Evolutionary conservation across 2,329 filamentous ascomycete species (phyloP).

Genomic region (Arthrinium phaeospermum): DNA sequence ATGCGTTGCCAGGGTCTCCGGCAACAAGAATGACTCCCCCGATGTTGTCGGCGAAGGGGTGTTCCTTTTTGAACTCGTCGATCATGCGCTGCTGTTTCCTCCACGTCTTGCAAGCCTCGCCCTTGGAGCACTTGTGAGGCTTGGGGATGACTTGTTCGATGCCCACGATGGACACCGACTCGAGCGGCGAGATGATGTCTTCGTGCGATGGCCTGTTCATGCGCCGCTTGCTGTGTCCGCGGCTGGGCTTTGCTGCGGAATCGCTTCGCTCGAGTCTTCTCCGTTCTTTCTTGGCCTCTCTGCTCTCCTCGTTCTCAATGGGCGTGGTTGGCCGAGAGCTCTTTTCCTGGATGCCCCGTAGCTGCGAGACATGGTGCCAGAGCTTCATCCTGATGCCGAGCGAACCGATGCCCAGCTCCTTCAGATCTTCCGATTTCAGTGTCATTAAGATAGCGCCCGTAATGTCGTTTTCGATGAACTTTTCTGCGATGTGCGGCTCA

Average conservation of each 20-base stretch:
- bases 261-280: conserved; percentile 43
- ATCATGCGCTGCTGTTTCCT: conserved; percentile 80
- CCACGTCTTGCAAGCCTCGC: conserved; percentile 84
- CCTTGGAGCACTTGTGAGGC: conserved; percentile 83
- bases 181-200: conserved; percentile 76
- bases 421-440: conserved; percentile 87
- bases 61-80: conserved; percentile 74
- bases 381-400: conserved; percentile 81
- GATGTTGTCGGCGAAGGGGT: conserved; percentile 68
- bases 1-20: conserved; percentile 79
- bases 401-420: conserved; percentile 79
- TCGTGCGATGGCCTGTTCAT: conserved; percentile 49
- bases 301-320: conserved; percentile 65
- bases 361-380: conserved; percentile 78
- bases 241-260: conserved; percentile 39
- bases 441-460: conserved; percentile 85
- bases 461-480: conserved; percentile 92
- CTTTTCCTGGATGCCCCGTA: conserved; percentile 62
- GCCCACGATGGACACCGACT: conserved; percentile 89
- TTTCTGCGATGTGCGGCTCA: conserved; percentile 77
- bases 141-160: conserved; percentile 90
- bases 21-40: conserved; percentile 76
- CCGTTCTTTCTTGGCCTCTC: conserved; percentile 53
- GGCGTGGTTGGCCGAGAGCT: conserved; percentile 62
- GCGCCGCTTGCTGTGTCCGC: conserved; percentile 38